Evolutionary conservation across 345 rosid species (phyloP), one percentile per base, ranked within the genome.

Genomic region (Heritiera littoralis): DNA sequence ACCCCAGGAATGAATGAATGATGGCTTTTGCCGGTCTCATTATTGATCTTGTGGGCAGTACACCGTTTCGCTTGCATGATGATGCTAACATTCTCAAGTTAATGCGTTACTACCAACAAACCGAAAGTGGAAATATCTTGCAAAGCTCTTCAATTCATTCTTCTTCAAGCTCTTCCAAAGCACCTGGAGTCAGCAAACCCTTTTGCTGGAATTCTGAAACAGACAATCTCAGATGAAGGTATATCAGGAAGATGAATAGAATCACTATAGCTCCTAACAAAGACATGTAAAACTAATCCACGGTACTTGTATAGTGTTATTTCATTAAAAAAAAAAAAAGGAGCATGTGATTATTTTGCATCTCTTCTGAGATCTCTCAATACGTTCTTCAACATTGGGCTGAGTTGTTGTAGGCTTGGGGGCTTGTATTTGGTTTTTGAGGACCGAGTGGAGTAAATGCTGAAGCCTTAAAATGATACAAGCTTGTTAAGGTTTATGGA

Each of bases 31-130:
- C 28, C 28, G 23, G 58, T 56, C 46, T 20, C 54, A 13, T 77
- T 48, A 4, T 35, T 35, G 1, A 14, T 78, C 61, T 20, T 49
- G 18, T 15, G 49, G 15, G 35, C 79, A 88, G 85, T 82, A 81
- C 87, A 9, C 89, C 87, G 13, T 84, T 88, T 79, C 43, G 78
- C 5, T 80, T 86, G 66, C 86, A 82, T 6, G 87, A 85, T n/a
- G 88, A 86, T 77, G 79, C 87, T 13, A 77, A 82, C 77, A 69
- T 87, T 69, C 68, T 88, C 76, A 86, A 84, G 65, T 78, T 85
- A 80, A 84, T 84, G 82, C 79, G 46, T 15, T 72, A 75, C 45
- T 82, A 81, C 72, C 80, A 86, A 77, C 84, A 72, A 55, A 76
- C 72, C 0, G 83, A 75, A 48, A 81, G 81, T 59, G 71, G 79